These are phyloP conservation scores for Leccinum obscurum DNA, from an alignment of 768 basidiomycete species.

Conservation along the genomic window DNA sequence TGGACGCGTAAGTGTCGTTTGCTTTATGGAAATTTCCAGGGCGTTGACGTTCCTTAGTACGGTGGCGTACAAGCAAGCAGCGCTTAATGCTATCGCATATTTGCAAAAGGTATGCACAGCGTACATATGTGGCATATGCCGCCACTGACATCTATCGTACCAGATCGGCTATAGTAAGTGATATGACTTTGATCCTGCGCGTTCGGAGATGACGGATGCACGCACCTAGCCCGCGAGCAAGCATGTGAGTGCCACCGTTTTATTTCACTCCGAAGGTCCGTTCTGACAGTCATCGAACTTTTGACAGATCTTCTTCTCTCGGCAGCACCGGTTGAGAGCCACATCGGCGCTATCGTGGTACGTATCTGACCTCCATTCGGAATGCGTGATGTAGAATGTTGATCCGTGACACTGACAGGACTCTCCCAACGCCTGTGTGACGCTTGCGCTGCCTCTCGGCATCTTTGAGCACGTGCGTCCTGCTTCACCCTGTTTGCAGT, in stretches of 20 bases:
- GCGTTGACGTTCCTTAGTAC: conserved; percentile 40
- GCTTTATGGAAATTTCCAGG: neutral
- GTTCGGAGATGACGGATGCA: conserved; percentile 2
- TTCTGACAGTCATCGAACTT: neutral
- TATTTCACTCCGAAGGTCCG: neutral
- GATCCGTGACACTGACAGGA: conserved; percentile 41
- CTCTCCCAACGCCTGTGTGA: conserved; percentile 78
- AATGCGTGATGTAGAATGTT: neutral
- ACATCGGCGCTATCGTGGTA: conserved; percentile 70
- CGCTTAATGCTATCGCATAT: conserved; percentile 73
- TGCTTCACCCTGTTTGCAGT: neutral
- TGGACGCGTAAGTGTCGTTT: conserved; percentile 59
- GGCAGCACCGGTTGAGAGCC: conserved; percentile 69
- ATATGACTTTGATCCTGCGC: neutral
- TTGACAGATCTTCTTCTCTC: conserved; percentile 61
- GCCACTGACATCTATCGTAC: conserved; percentile 2
- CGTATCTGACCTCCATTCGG: conserved; percentile 21
- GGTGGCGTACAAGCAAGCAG: conserved; percentile 80
- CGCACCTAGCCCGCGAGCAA: conserved; percentile 66
- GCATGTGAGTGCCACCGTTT: conserved; percentile 47
- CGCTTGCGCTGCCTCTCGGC: conserved; percentile 69
- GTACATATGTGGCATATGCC: neutral
- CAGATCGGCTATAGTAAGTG: conserved; percentile 72
- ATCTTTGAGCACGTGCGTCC: conserved; percentile 69
- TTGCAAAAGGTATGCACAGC: conserved; percentile 53